phyloP scores from a whole-genome alignment of 306 rosid species.

The Prunus dulcis region DNA sequence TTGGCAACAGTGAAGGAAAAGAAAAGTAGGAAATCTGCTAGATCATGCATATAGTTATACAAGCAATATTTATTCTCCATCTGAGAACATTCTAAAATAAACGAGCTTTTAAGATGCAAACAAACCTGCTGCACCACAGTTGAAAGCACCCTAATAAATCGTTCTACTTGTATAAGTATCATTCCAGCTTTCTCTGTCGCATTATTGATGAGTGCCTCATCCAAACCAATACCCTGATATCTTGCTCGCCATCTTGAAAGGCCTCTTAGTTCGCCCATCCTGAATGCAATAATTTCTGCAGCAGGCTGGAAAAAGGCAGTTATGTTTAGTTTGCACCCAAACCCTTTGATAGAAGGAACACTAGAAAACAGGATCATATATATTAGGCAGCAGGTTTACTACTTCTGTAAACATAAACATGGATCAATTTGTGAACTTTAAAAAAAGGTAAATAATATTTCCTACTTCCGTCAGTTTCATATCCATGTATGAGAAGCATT shows the following conservation, averaged over 20 bases:
- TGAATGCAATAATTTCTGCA: conserved; percentile 87
- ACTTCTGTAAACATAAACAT: neutral
- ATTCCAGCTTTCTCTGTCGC: conserved; percentile 92
- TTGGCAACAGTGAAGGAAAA: neutral
- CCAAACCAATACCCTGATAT: conserved; percentile 74
- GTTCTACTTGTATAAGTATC: conserved; percentile 91
- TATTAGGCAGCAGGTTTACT: neutral
- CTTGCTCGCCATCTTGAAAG: conserved; percentile 94
- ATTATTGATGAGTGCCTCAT: conserved; percentile 66
- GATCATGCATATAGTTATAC: conserved; percentile 2
- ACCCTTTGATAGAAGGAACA: conserved; percentile 9
- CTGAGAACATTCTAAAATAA: conserved; percentile 4
- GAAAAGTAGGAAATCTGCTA: conserved; percentile 1
- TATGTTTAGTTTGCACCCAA: conserved; percentile 29
- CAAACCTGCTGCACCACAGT: conserved; percentile 93
- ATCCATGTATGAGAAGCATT: neutral
- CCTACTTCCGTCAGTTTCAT: neutral
- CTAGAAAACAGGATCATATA: neutral
- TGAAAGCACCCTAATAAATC: conserved; percentile 89
- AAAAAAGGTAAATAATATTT: neutral
- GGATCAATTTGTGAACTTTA: neutral
- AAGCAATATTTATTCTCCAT: conserved; percentile 14
- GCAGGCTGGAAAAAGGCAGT: conserved; percentile 63
- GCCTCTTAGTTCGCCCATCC: conserved; percentile 93
- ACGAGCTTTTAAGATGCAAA: neutral